Evolutionary conservation across 148 eudicot species (phyloP), one percentile per base, ranked within the genome.

Genomic region (Cornus florida): DNA sequence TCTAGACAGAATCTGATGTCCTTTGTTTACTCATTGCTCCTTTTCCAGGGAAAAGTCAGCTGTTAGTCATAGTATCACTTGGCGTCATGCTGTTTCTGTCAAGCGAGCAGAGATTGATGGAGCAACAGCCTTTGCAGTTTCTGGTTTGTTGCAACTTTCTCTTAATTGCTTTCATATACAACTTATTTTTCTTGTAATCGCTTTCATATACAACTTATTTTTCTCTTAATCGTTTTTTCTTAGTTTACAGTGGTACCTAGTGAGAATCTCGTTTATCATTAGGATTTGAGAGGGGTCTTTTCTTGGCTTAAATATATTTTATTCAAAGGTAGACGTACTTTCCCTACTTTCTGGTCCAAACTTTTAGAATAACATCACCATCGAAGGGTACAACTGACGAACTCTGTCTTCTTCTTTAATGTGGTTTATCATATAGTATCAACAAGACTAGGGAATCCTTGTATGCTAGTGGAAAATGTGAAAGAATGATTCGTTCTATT

Each of bases 41-140:
- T 19, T 60, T 82, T 86, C 31, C 87, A 95, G 98, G 87, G 98
- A 95, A 82, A 85, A 85, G 77, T 95, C 98, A 77, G 98, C 94
- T 84, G 91, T 93, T 73, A 92, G 98, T 81, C 98, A 95, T 82
- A 79, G 91, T 53, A 87, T 91, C 73, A 90, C 96, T 64, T 89
- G 94, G 97, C 86, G 85, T 67, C 80, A 84, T 86, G 81, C 94
- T 85, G 53, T 95, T 57, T 73, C 91, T 76, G 98, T 75, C 67
- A 92, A 85, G 85, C 84, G 79, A 80, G 97, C 89, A n/a, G 90
- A 87, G 72, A 92, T 95, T 71, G 82, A 83, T 83, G 99, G 99
- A 84, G 86, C 95, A 50, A 87, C 81, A 64, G 99, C 98, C 67
- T 93, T 87, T 89, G 91, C 93, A 70, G 88, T 95, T 85, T 84